A percentile compares a stretch with the other conserved stretches of the same genome.
phyloP scores from a whole-genome alignment of 2,329 filamentous ascomycete genomes.

The Leptodontidium sp. region DNA sequence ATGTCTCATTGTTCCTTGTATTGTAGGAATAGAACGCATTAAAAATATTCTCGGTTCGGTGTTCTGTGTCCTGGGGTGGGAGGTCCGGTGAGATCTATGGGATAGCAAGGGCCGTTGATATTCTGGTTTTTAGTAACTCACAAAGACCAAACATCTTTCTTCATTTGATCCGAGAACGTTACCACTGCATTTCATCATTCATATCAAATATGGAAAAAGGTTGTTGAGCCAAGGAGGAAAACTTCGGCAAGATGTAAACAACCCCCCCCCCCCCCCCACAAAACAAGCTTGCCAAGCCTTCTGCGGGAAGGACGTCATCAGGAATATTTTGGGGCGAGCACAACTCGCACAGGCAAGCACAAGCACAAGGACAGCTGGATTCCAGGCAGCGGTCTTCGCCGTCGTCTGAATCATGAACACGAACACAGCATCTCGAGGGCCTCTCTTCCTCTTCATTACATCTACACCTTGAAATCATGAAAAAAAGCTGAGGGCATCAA shows the following conservation, averaged over 20 bases:
- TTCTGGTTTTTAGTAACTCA: no score
- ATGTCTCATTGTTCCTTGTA: neutral
- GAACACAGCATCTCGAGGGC: neutral
- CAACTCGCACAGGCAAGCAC: slow-evolving; percentile 16
- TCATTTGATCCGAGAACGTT: neutral
- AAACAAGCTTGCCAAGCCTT: slow-evolving; percentile 13
- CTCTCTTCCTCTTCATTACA: neutral
- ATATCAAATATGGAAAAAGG: neutral
- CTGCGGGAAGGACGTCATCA: slow-evolving; percentile 13
- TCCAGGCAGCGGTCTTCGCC: slow-evolving; percentile 12
- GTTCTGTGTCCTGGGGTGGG: neutral
- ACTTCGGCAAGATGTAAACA: slow-evolving; percentile 12
- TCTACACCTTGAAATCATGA: slow-evolving; percentile 10
- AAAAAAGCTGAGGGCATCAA: neutral
- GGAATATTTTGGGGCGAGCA: slow-evolving; percentile 12
- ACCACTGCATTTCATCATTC: neutral
- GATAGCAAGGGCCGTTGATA: neutral
- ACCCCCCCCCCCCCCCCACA: neutral
- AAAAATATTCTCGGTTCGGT: neutral
- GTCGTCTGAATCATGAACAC: slow-evolving; percentile 9
- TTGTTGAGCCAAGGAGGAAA: neutral
- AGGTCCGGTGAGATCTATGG: neutral
- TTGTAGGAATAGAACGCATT: slow-evolving; percentile 4
- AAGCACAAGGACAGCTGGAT: slow-evolving; percentile 6
- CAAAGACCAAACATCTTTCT: no score